Evolutionary conservation across 768 basidiomycete genomes (phyloP).

Genomic region (Rhodocollybia butyracea): DNA sequence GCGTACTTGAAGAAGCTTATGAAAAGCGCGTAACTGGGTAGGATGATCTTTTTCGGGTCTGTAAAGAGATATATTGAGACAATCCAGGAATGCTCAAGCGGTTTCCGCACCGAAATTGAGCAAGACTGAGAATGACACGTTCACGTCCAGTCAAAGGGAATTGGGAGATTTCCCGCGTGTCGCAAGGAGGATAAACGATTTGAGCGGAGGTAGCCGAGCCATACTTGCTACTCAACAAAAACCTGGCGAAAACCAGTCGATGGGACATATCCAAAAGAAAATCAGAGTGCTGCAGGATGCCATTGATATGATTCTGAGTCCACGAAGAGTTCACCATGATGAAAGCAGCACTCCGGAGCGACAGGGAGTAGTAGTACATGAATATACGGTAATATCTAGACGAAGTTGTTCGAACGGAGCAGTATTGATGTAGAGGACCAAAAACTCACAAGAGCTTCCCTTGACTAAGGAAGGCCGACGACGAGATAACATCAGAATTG

Average conservation of each 20-base stretch:
- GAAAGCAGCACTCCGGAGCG: slow-evolving; percentile 70
- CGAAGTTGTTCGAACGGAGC: not conserved
- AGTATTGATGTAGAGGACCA: not conserved
- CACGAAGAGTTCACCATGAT: slow-evolving; percentile 95
- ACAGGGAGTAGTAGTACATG: slow-evolving; percentile 77
- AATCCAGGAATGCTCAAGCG: not conserved
- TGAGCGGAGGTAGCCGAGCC: slow-evolving; percentile 21
- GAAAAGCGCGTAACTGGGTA: slow-evolving; percentile 72
- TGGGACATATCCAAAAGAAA: slow-evolving; percentile 38
- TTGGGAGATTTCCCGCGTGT: slow-evolving; percentile 65
- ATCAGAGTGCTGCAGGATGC: slow-evolving; percentile 62
- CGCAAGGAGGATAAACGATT: slow-evolving; percentile 91
- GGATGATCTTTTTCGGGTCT: slow-evolving; percentile 95
- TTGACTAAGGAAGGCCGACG: slow-evolving; percentile 48
- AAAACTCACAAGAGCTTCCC: slow-evolving; percentile 61
- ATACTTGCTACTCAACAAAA: not conserved
- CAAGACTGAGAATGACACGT: slow-evolving; percentile 76
- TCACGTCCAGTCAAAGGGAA: slow-evolving; percentile 55
- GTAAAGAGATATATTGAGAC: not conserved
- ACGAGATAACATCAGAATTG: slow-evolving; percentile 55
- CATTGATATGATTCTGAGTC: slow-evolving; percentile 83
- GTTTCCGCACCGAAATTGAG: slow-evolving; percentile 77
- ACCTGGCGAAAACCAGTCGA: not conserved
- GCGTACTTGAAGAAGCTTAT: slow-evolving; percentile 49
- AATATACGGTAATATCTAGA: slow-evolving; percentile 84